Conservation (phyloP, 257 asterid genomes). For the Solanum lignicaule region DNA sequence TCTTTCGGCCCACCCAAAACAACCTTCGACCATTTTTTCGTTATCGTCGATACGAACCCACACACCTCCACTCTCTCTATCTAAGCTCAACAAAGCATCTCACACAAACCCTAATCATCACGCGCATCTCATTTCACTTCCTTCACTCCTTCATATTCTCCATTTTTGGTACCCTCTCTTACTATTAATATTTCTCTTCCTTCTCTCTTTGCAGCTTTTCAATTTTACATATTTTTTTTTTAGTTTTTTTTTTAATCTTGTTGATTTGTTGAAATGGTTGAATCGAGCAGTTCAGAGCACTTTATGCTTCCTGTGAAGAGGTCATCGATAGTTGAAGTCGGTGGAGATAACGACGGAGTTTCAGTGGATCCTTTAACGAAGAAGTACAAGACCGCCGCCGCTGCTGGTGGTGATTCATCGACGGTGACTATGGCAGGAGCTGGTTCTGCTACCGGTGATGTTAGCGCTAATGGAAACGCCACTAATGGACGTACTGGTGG, state of each 20-base stretch:
- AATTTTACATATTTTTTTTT: neutral
- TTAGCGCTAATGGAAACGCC: neutral
- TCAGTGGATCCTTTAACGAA: conserved; percentile 4
- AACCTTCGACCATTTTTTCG: neutral
- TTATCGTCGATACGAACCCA: neutral
- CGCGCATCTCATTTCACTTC: neutral
- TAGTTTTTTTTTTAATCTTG: neutral
- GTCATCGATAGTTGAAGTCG: conserved; percentile 6
- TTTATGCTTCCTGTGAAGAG: conserved; percentile 28
- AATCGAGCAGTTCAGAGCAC: conserved; percentile 17
- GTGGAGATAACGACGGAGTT: neutral
- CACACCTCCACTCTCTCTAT: neutral
- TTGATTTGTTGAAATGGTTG: conserved; percentile 8
- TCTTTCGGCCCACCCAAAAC: neutral
- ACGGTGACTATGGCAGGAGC: conserved; percentile 11
- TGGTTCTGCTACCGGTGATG: neutral
- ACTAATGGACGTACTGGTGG: conserved; percentile 1
- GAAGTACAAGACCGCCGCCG: conserved; percentile 9
- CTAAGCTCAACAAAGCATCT: neutral
- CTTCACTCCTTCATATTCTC: conserved; percentile 4
- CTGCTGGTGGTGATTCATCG: neutral
- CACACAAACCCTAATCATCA: conserved; percentile 14
- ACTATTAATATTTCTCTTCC: neutral
- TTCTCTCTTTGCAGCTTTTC: neutral
- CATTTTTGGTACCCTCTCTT: neutral